Percentiles rank a stretch among this genome's conserved stretches.
These are phyloP conservation scores for Metschnikowia matae DNA, from an alignment of 805 yeast species.

Conservation along the genomic window DNA sequence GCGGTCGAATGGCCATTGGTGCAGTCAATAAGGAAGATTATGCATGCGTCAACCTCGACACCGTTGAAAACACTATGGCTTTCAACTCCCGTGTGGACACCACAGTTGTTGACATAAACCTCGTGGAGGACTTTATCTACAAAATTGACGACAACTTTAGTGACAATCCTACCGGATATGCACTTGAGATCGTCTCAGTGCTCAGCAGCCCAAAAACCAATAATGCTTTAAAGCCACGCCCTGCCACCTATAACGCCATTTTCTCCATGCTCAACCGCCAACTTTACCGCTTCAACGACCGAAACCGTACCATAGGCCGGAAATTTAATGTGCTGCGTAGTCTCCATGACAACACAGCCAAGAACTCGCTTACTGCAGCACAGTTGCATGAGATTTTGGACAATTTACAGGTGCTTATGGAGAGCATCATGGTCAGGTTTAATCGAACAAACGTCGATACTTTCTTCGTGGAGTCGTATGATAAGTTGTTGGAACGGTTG, in stretches of 20 bases:
- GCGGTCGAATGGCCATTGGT: neutral
- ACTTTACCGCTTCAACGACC: constrained; percentile 27
- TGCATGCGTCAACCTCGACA: constrained; percentile 4
- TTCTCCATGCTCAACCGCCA: constrained; percentile 29
- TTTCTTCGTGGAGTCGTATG: constrained; percentile 22
- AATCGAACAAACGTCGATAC: constrained; percentile 11
- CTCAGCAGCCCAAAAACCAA: constrained; percentile 18
- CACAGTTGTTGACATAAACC: constrained; percentile 24
- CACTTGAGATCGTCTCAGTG: constrained; percentile 26
- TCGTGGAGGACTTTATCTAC: constrained; percentile 33
- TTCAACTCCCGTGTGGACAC: neutral
- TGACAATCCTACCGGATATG: constrained; percentile 20
- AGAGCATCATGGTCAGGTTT: constrained; percentile 19
- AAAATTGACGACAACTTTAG: constrained; percentile 26
- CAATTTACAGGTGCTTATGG: constrained; percentile 23
- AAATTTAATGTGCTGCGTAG: constrained; percentile 12
- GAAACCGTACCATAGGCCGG: constrained; percentile 21
- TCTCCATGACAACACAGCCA: constrained; percentile 24
- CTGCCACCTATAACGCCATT: constrained; percentile 27
- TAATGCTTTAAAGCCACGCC: constrained; percentile 20
- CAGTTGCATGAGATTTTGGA: constrained; percentile 24
- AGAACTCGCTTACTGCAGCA: constrained; percentile 20
- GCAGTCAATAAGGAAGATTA: constrained; percentile 3
- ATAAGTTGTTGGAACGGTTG: constrained; percentile 23
- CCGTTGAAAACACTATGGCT: neutral